These are phyloP conservation scores for Heliamphora pulchella DNA, from an alignment of 179 eudicot species.

Conservation along the genomic window DNA sequence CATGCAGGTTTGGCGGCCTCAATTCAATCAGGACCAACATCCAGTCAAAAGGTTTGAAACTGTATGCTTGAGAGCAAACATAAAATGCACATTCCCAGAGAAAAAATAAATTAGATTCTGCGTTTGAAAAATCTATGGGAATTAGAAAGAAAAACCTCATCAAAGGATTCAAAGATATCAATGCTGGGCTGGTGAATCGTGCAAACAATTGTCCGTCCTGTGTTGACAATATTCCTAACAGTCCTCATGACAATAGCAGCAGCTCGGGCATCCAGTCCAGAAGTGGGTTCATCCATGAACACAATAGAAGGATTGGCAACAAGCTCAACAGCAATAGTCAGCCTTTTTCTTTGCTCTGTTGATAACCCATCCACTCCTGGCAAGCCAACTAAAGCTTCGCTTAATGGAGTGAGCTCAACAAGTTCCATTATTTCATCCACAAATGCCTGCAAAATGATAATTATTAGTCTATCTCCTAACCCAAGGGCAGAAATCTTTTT, in stretches of 20 bases:
- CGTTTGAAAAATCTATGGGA: neutral
- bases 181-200: conserved; percentile 97
- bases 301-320: conserved; percentile 94
- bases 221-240: conserved; percentile 83
- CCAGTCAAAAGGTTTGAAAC: neutral
- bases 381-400: conserved; percentile 70
- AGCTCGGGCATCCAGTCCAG: conserved; percentile 92
- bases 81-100: neutral
- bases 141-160: conserved; percentile 49
- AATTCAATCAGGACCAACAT: neutral
- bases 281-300: conserved; percentile 97
- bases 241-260: conserved; percentile 99
- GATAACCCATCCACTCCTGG: conserved; percentile 87
- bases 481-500: neutral
- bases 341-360: conserved; percentile 79
- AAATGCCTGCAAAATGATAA: conserved; percentile 43
- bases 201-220: conserved; percentile 92
- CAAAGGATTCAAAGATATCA: conserved; percentile 85
- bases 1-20: neutral
- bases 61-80: neutral
- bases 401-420: conserved; percentile 68
- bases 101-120: neutral
- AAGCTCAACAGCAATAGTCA: conserved; percentile 91
- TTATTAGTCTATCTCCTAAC: neutral
- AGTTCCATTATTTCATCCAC: conserved; percentile 89